A percentile compares a stretch with the other conserved stretches of the same genome.
phyloP scores from a whole-genome alignment of 441 rosid genomes.

The Pelargonium citronellum region DNA sequence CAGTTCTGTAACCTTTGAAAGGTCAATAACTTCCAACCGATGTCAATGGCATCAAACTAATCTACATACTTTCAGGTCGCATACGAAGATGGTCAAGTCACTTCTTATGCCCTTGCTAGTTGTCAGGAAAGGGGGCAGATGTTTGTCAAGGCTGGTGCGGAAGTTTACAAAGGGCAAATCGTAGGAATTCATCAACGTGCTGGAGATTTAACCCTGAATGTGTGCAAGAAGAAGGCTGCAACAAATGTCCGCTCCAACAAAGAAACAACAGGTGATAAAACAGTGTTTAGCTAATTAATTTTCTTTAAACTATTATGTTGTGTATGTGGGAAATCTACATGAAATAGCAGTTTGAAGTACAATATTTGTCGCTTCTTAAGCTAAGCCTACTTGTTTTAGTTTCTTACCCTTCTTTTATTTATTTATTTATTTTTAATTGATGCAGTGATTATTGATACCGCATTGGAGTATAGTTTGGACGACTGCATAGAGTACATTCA shows the following conservation, averaged over 20 bases:
- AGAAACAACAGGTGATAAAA: constrained; percentile 60
- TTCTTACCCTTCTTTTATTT: background rate
- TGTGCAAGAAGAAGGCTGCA: constrained; percentile 96
- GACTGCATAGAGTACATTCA: constrained; percentile 95
- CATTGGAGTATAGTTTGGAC: constrained; percentile 76
- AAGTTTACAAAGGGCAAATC: constrained; percentile 85
- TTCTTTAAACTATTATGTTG: background rate
- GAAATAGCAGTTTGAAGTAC: background rate
- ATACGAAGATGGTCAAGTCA: constrained; percentile 72
- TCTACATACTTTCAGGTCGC: constrained; percentile 59
- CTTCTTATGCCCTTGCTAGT: constrained; percentile 79
- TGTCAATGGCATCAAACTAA: constrained; percentile 8
- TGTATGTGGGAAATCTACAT: background rate
- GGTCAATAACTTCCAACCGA: constrained; percentile 7
- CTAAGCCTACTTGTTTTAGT: background rate
- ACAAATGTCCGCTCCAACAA: constrained; percentile 89
- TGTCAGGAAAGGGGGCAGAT: constrained; percentile 90
- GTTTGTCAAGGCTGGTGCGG: constrained; percentile 77
- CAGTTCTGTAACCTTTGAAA: background rate
- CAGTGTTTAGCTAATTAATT: constrained; percentile 10
- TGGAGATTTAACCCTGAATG: constrained; percentile 78
- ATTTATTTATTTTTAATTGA: background rate
- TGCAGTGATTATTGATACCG: constrained; percentile 85
- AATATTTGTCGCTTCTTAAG: background rate
- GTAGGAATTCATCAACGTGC: constrained; percentile 93